Base-by-base conservation (phyloP, 2,329 filamentous ascomycete genomes). In the Exophiala sp. region DNA sequence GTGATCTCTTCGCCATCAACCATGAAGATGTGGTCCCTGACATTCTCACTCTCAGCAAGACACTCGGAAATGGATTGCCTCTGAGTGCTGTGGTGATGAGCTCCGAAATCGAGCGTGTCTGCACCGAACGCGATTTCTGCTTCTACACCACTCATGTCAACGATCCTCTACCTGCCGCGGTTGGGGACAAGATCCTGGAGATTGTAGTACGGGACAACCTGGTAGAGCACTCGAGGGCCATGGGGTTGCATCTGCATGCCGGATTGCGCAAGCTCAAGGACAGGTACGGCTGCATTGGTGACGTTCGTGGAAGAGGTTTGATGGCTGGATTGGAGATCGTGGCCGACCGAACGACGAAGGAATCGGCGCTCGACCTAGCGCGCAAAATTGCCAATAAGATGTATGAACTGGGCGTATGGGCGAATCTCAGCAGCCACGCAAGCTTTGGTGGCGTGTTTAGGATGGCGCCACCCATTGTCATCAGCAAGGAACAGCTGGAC, bases 121-220 rank as follows among this genome's bases (percentile, higher is more conserved):
- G 75, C 32, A 66, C 68, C 9, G 75, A 81, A 14, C 69, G 71
- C 2, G 77, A 74, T 24, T 85, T 76, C 60, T 69, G 80, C 14
- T 85, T 80, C 63, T 78, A 81, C 58, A 85, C 82, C 0, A 86
- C 83, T 0, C 83, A 85, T 59, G 68, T 84, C 45, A 84, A 86
- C 58, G 83, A 86, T 58, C 81, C 82, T 0, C 67, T 85, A 0
- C 76, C 82, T 0, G 80, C 80, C 0, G 79, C 81, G 0, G 80
- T 85, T 1, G 82, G 81, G 0, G 72, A 79, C 57, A 84, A 84
- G 62, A 82, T 85, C 2, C 72, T 86, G 1, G 81, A 85, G 54
- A 81, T 85, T 10, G 79, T 86, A 1, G 70, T 79, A 16, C 71
- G 81, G 1, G 82, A 85, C 56, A 68, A 74, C 16, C 68, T 86